phyloP scores from a whole-genome alignment of 148 eudicot species.

The Linanthus parryae region DNA sequence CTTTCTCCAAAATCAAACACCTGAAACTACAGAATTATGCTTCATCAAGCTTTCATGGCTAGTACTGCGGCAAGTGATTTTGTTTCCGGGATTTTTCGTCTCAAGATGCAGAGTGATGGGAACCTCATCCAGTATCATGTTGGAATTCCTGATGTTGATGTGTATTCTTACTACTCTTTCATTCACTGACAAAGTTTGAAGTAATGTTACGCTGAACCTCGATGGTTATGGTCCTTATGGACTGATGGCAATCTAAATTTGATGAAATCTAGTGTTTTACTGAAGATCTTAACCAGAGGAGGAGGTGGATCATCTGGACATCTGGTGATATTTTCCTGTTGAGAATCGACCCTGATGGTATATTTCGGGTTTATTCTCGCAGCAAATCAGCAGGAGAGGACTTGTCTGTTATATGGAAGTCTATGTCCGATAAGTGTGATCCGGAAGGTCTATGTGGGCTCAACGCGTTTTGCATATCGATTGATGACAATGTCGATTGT shows the following conservation, averaged over 20 bases:
- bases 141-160: background rate
- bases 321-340: background rate
- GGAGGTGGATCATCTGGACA: background rate
- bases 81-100: conserved; percentile 7
- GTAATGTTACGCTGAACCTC: conserved; percentile 19
- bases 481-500: conserved; percentile 11
- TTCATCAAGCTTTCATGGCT: too few species aligned
- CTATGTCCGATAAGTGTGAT: conserved; percentile 11
- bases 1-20: too few species aligned
- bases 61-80: background rate
- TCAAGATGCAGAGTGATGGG: conserved; percentile 21
- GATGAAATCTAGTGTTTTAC: conserved; percentile 6
- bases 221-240: too few species aligned
- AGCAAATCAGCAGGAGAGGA: background rate
- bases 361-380: conserved; percentile 22
- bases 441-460: conserved; percentile 28
- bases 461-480: conserved; percentile 18
- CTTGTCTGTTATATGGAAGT: conserved; percentile 15
- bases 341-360: conserved; percentile 29
- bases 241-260: conserved; percentile 23
- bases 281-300: conserved; percentile 13
- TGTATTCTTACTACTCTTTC: conserved; percentile 11
- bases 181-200: background rate
- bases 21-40: too few species aligned
- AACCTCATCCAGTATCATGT: conserved; percentile 23